phyloP scores from a whole-genome alignment of 805 yeast species.

The Saturnispora silvae region DNA sequence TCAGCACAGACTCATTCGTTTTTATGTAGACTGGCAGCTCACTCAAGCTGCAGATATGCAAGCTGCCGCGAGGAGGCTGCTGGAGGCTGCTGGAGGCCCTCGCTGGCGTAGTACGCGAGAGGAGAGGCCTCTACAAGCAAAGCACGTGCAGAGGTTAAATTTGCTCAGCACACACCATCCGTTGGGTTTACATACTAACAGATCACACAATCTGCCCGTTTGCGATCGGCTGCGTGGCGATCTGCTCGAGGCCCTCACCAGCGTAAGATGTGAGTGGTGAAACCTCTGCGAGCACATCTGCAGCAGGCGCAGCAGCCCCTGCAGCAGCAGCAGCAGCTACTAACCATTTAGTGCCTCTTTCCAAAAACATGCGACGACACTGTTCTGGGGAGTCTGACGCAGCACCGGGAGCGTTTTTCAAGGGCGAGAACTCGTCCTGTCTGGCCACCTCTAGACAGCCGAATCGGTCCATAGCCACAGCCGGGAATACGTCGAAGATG shows the following conservation, averaged over 20 bases:
- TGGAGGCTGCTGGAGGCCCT: no score
- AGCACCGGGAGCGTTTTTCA: conserved; percentile 85
- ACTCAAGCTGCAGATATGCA: no score
- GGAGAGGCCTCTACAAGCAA: no score
- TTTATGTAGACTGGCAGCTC: no score
- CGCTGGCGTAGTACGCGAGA: no score
- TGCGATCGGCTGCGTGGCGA: no score
- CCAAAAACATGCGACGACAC: conserved; percentile 53
- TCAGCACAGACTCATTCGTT: no score
- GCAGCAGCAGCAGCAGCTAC: conserved; percentile 55
- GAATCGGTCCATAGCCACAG: conserved; percentile 57
- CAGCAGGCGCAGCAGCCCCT: conserved; percentile 54
- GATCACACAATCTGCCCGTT: no score
- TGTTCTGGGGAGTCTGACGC: conserved; percentile 77
- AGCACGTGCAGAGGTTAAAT: no score
- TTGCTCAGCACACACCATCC: no score
- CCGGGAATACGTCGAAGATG: conserved; percentile 90
- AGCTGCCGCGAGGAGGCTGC: no score
- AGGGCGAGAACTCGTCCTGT: conserved; percentile 78
- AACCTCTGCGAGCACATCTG: conserved; percentile 55
- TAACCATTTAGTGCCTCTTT: conserved; percentile 69
- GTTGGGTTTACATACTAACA: no score
- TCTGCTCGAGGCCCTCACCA: conserved; percentile 69
- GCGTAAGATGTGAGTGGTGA: conserved; percentile 62
- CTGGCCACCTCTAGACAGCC: conserved; percentile 91